Evolutionary conservation across 352 stramenopile species (phyloP).

Genomic region (Lagenidium sp.): DNA sequence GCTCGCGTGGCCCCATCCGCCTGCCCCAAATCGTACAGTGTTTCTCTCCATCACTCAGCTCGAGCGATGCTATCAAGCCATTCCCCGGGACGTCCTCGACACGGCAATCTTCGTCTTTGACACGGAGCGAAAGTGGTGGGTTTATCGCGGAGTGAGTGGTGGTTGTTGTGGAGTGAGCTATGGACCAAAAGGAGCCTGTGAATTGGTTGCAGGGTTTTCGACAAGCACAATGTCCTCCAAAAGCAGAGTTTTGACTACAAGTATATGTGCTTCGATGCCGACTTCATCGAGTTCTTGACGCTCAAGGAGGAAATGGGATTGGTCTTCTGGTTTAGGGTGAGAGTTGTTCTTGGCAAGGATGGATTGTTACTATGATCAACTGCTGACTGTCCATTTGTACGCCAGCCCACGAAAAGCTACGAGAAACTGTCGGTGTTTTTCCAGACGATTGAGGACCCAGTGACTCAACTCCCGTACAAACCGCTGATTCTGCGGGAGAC

Average conservation of each 20-base stretch:
- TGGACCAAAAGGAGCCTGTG: background rate
- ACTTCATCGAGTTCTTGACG: conserved; percentile 68
- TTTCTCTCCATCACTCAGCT: conserved; percentile 67
- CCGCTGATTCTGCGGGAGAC: conserved; percentile 49
- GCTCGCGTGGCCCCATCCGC: conserved; percentile 44
- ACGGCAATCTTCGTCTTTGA: conserved; percentile 59
- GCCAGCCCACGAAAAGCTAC: conserved; percentile 49
- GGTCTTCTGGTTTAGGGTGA: conserved; percentile 69
- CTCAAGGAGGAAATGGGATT: conserved; percentile 63
- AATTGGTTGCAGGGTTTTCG: conserved; percentile 39
- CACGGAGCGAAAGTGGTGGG: conserved; percentile 52
- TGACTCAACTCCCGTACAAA: conserved; percentile 29
- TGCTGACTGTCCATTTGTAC: background rate
- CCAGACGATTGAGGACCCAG: conserved; percentile 34
- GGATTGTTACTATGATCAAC: background rate
- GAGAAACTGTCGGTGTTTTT: conserved; percentile 58
- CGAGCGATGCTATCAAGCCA: conserved; percentile 46
- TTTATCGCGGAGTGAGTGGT: too few species aligned
- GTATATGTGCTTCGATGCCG: conserved; percentile 68
- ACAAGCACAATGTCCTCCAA: conserved; percentile 57
- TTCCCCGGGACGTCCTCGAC: conserved; percentile 58
- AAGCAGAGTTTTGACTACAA: conserved; percentile 60
- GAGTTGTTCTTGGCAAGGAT: conserved; percentile 1
- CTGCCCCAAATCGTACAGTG: conserved; percentile 42
- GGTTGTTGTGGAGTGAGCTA: too few species aligned